phyloP scores from a whole-genome alignment of 2,329 filamentous ascomycete species.

The Aspergillus pseudoglaucus region DNA sequence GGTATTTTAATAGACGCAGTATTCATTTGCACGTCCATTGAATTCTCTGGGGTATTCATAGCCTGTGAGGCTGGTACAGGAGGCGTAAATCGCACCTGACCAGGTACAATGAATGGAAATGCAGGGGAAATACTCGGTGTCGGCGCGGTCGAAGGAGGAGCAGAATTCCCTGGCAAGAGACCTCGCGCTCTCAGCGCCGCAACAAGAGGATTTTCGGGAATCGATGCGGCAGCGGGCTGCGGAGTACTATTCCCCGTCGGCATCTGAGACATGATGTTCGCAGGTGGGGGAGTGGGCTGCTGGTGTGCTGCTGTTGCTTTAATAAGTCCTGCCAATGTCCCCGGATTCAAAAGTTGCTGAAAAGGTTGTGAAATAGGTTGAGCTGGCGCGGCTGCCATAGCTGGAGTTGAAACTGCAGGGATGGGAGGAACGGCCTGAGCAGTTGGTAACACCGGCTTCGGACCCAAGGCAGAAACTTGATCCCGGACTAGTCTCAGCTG shows the following conservation, averaged over 20 bases:
- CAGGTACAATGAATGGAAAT: conserved; percentile 35
- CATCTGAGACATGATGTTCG: conserved; percentile 43
- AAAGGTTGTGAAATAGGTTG: conserved; percentile 31
- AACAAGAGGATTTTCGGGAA: conserved; percentile 55
- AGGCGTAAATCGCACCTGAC: conserved; percentile 31
- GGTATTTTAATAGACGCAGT: conserved; percentile 67
- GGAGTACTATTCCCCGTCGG: conserved; percentile 52
- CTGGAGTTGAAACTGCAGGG: conserved; percentile 27
- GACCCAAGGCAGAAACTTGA: conserved; percentile 71
- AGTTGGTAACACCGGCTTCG: conserved; percentile 22
- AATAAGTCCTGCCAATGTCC: conserved; percentile 40
- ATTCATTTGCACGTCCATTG: conserved; percentile 49
- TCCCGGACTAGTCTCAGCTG: conserved; percentile 79
- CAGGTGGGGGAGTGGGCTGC: conserved; percentile 40
- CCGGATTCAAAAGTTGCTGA: conserved; percentile 35
- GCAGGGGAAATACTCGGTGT: conserved; percentile 31
- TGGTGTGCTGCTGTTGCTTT: conserved; percentile 38
- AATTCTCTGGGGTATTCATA: conserved; percentile 18
- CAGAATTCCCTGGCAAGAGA: conserved; percentile 49
- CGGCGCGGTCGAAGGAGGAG: conserved; percentile 34
- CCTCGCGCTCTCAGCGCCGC: conserved; percentile 64
- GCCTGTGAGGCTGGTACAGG: conserved; percentile 29
- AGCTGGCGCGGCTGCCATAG: conserved; percentile 37
- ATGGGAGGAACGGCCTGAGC: conserved; percentile 11
- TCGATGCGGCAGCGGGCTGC: conserved; percentile 38